These are phyloP conservation scores for Cystobasidium ongulense DNA, from an alignment of 768 basidiomycete genomes.

Conservation along the genomic window DNA sequence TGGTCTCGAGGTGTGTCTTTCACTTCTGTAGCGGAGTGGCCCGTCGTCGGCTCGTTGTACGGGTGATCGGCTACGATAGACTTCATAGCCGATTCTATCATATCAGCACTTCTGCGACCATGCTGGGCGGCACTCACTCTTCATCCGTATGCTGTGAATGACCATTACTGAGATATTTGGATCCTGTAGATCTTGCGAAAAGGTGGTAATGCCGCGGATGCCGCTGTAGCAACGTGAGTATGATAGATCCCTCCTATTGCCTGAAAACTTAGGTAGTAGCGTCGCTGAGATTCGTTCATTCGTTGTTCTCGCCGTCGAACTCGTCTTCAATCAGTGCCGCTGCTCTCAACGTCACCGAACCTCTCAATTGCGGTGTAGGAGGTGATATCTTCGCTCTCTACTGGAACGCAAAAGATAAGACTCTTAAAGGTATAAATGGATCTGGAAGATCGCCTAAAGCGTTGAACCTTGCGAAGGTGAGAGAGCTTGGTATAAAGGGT, in stretches of 20 bases:
- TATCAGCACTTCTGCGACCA: no score
- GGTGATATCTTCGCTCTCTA: conserved; percentile 56
- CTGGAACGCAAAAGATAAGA: conserved; percentile 72
- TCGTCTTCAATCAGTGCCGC: conserved; percentile 51
- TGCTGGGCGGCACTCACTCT: neutral
- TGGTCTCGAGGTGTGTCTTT: conserved; percentile 56
- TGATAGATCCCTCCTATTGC: neutral
- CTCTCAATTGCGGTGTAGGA: conserved; percentile 70
- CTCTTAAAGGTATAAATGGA: conserved; percentile 81
- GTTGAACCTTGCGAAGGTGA: conserved; percentile 64
- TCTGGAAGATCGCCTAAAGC: conserved; percentile 78
- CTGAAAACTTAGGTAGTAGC: neutral
- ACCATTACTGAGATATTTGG: neutral
- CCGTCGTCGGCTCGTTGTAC: neutral
- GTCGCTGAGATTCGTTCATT: neutral
- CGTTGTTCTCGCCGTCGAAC: neutral
- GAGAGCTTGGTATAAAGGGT: conserved; percentile 61
- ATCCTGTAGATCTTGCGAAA: conserved; percentile 60
- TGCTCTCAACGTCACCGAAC: conserved; percentile 85
- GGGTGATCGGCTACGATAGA: neutral
- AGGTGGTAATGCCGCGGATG: conserved; percentile 78
- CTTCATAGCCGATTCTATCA: no score
- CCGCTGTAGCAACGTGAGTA: conserved; percentile 61
- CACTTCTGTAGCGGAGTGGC: no score
- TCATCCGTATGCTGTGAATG: neutral